phyloP scores from a whole-genome alignment of 768 basidiomycete species.

The Agrocybe chaxingu region DNA sequence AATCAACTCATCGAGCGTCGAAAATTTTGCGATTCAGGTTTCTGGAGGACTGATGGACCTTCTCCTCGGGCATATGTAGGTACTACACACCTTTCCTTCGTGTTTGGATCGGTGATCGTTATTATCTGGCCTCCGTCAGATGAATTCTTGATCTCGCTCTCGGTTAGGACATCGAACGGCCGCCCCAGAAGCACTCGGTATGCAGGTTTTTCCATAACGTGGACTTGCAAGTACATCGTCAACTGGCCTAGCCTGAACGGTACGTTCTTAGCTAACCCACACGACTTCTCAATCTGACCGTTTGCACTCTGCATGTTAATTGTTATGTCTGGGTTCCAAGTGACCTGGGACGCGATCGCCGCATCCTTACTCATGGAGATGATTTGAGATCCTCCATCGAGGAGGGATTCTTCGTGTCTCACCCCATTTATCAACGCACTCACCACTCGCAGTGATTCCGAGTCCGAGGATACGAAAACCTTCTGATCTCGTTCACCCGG shows the following conservation, averaged over 20 bases:
- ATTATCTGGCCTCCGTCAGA: conserved; percentile 17
- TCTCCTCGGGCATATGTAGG: conserved; percentile 7
- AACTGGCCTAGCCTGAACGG: conserved; percentile 19
- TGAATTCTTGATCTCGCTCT: conserved; percentile 13
- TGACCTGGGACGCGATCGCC: conserved; percentile 6
- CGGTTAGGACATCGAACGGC: conserved; percentile 25
- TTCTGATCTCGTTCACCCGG: background rate
- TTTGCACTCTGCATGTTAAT: conserved; percentile 27
- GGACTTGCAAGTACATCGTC: conserved; percentile 23
- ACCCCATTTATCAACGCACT: conserved; percentile 10
- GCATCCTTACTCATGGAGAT: conserved; percentile 16
- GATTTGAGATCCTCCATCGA: conserved; percentile 26
- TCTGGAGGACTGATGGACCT: background rate
- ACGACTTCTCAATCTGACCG: conserved; percentile 13
- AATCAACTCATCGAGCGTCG: conserved; percentile 4
- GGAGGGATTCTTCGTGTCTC: conserved; percentile 12
- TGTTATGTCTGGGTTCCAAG: conserved; percentile 16
- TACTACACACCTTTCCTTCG: conserved; percentile 5
- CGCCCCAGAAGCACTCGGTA: conserved; percentile 26
- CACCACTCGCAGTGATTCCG: background rate
- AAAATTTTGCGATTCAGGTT: background rate
- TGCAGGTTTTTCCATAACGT: conserved; percentile 20
- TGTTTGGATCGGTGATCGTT: conserved; percentile 23
- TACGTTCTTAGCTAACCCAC: conserved; percentile 25
- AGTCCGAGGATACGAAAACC: background rate